phyloP scores from a whole-genome alignment of 164 flowering plant genomes.

The Saururus chinensis region DNA sequence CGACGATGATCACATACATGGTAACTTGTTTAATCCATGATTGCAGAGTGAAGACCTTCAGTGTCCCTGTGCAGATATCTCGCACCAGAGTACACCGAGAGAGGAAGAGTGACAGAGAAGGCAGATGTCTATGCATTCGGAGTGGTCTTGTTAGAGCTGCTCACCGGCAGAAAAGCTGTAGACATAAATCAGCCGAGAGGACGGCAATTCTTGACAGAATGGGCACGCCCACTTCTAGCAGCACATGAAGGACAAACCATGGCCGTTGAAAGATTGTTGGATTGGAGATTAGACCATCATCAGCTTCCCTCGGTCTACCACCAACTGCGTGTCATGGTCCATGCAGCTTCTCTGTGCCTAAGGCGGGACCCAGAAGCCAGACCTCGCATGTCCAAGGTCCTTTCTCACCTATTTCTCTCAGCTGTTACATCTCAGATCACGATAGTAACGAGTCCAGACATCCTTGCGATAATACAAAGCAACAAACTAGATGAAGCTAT shows the following conservation, averaged over 20 bases:
- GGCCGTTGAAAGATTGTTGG: slow-evolving; percentile 21
- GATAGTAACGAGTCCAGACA: no score
- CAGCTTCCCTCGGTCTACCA: slow-evolving; percentile 8
- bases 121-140: slow-evolving; percentile 88
- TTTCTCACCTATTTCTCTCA: background rate
- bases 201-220: slow-evolving; percentile 24
- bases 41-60: background rate
- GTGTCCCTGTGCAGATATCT: slow-evolving; percentile 43
- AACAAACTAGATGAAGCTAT: background rate
- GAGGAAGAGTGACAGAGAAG: slow-evolving; percentile 53
- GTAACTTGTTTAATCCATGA: background rate
- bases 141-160: slow-evolving; percentile 57
- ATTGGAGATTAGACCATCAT: slow-evolving; percentile 24
- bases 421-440: background rate
- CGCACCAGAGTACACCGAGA: slow-evolving; percentile 69
- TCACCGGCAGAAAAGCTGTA: slow-evolving; percentile 44
- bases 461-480: background rate
- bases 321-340: slow-evolving; percentile 51
- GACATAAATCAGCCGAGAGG: slow-evolving; percentile 32
- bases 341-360: slow-evolving; percentile 31
- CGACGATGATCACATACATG: background rate
- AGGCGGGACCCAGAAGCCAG: slow-evolving; percentile 16
- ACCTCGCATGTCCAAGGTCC: slow-evolving; percentile 29
- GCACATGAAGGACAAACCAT: slow-evolving; percentile 17
- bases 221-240: slow-evolving; percentile 31